A percentile compares a stretch with the other conserved stretches of the same genome.
These are phyloP conservation scores for Marasmius fiardii DNA, from an alignment of 1,284 basidiomycete species.

Conservation along the genomic window DNA sequence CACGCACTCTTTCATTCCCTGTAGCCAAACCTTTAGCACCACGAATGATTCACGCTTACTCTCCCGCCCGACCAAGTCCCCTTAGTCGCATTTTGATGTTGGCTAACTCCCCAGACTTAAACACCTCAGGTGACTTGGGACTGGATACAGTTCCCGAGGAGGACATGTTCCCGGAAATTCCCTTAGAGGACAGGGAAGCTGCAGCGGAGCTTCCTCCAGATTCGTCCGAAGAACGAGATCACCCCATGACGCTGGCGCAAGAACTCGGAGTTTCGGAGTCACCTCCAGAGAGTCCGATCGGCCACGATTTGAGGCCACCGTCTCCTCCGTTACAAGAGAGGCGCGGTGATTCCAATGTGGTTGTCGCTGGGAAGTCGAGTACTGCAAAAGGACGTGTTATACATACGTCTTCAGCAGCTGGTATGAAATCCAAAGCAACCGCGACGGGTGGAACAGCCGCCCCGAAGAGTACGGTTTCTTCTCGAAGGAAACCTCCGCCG, in stretches of 20 bases:
- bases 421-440: constrained; percentile 12
- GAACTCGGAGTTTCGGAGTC: constrained; percentile 35
- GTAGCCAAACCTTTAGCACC: constrained; percentile 64
- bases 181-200: constrained; percentile 11
- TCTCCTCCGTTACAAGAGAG: constrained; percentile 41
- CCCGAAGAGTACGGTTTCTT: neutral
- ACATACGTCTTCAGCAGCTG: constrained; percentile 9
- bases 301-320: constrained; percentile 19
- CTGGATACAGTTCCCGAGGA: constrained; percentile 22
- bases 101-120: constrained; percentile 43
- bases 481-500: constrained; percentile 5
- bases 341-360: constrained; percentile 27
- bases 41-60: constrained; percentile 75
- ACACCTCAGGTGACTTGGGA: constrained; percentile 19
- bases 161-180: constrained; percentile 19
- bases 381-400: constrained; percentile 21
- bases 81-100: constrained; percentile 73
- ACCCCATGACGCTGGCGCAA: constrained; percentile 30
- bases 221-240: neutral
- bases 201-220: constrained; percentile 4
- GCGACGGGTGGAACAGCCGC: neutral
- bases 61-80: constrained; percentile 72
- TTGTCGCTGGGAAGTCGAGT: constrained; percentile 16
- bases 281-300: constrained; percentile 28
- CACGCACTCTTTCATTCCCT: constrained; percentile 47